A percentile compares a stretch with the other conserved stretches of the same genome.
Evolutionary conservation across 345 rosid genomes (phyloP).

Genomic region (Arabidopsis arenosa): DNA sequence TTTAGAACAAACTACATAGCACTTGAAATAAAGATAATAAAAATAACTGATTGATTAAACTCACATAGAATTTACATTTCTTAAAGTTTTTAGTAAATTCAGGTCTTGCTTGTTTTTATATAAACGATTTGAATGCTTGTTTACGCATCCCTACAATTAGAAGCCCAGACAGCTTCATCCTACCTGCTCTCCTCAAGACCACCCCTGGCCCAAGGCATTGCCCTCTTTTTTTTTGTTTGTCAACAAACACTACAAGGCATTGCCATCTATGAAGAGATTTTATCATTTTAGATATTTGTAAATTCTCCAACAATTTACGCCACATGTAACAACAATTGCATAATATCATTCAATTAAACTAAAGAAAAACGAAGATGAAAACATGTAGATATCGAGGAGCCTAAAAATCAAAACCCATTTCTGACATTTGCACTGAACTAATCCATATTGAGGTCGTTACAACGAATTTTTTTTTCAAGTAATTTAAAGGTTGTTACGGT

Average conservation of each 20-base stretch:
- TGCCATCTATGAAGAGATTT: not conserved
- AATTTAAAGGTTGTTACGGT: too few species aligned
- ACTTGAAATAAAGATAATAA: not conserved
- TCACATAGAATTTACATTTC: not conserved
- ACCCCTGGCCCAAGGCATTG: not conserved
- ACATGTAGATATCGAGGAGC: not conserved
- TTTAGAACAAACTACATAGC: not conserved
- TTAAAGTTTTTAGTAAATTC: not conserved
- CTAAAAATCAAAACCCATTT: too few species aligned
- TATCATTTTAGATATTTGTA: not conserved
- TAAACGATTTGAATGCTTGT: not conserved
- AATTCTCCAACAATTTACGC: not conserved
- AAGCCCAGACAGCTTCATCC: not conserved
- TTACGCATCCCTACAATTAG: not conserved
- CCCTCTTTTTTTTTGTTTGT: not conserved
- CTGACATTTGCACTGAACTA: too few species aligned
- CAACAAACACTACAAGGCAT: not conserved
- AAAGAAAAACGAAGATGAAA: not conserved
- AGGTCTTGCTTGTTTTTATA: not conserved
- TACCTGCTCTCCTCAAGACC: not conserved
- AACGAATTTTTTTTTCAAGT: too few species aligned
- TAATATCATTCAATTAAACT: too few species aligned
- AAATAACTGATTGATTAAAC: not conserved
- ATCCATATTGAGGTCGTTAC: too few species aligned
- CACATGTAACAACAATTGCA: not conserved